Conservation (phyloP, 208 protist genomes). For the Trypanosoma platydactyli region DNA sequence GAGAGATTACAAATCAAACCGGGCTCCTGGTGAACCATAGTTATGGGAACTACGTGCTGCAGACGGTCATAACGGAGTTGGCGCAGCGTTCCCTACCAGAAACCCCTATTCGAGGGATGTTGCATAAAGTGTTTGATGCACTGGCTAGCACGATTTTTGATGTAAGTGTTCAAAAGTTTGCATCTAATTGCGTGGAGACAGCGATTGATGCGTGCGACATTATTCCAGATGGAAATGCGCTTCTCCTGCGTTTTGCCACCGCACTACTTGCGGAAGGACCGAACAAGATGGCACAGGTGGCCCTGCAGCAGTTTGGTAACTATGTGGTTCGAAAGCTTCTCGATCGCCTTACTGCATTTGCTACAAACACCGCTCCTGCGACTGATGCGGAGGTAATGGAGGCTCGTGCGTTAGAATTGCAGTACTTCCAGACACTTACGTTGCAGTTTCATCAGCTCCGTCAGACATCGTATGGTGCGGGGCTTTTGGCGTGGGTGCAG, state of each 20-base stretch:
- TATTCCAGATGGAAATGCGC: constrained; percentile 37
- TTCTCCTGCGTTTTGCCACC: constrained; percentile 49
- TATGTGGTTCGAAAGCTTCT: constrained; percentile 75
- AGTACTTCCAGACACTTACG: constrained; percentile 13
- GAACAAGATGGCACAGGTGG: constrained; percentile 39
- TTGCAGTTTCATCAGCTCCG: constrained; percentile 7
- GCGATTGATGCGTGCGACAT: constrained; percentile 45
- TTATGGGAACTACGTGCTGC: constrained; percentile 73
- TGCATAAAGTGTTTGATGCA: constrained; percentile 50
- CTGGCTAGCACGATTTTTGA: constrained; percentile 63
- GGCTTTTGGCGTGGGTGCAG: constrained; percentile 13
- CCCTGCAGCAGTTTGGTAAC: constrained; percentile 68
- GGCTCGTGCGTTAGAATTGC: neutral
- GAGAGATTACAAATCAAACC: constrained; percentile 33
- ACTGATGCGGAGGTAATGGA: constrained; percentile 37
- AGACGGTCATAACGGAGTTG: constrained; percentile 68
- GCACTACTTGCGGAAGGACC: constrained; percentile 56
- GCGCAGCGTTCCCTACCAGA: constrained; percentile 46
- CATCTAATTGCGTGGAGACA: constrained; percentile 82
- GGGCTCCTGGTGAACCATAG: constrained; percentile 44
- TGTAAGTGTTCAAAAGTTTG: constrained; percentile 71
- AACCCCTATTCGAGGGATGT: constrained; percentile 41
- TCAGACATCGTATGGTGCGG: constrained; percentile 9
- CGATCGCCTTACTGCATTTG: constrained; percentile 53
- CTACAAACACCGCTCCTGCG: constrained; percentile 27